These are phyloP conservation scores for Globisporangium cystogenes DNA, from an alignment of 352 stramenopile species.

Conservation along the genomic window DNA sequence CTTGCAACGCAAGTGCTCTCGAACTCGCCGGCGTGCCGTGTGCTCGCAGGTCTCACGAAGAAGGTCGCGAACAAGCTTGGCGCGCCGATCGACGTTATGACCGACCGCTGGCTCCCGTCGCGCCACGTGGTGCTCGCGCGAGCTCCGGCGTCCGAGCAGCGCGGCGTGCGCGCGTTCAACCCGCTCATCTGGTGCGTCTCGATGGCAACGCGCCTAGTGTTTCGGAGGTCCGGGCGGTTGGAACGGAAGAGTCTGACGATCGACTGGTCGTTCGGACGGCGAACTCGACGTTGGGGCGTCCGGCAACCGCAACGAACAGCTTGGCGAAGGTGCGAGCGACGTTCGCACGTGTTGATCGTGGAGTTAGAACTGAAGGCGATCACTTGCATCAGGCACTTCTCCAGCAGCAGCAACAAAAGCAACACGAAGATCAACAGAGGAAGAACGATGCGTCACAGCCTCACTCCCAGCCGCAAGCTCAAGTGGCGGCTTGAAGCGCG, in stretches of 20 bases:
- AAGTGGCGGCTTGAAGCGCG: neutral
- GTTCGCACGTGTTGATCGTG: neutral
- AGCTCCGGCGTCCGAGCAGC: slow-evolving; percentile 2
- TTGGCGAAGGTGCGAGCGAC: neutral
- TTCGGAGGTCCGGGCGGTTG: too few relatives aligned
- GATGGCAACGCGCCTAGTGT: too few relatives aligned
- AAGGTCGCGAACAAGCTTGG: slow-evolving; percentile 82
- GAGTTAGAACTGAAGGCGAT: neutral
- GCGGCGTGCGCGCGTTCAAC: slow-evolving; percentile 51
- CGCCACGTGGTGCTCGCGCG: slow-evolving; percentile 22
- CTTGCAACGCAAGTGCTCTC: slow-evolving; percentile 42
- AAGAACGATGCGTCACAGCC: neutral
- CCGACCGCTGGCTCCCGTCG: slow-evolving; percentile 67
- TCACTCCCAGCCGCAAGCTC: neutral
- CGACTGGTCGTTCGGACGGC: neutral
- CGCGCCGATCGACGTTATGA: slow-evolving; percentile 77
- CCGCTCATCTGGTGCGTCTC: slow-evolving; percentile 59
- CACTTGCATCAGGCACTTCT: neutral
- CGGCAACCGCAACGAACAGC: neutral
- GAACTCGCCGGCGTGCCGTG: slow-evolving; percentile 66
- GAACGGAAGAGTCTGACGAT: neutral
- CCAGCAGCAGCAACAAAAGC: neutral
- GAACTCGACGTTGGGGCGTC: neutral
- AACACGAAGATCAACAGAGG: neutral
- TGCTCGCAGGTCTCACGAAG: slow-evolving; percentile 76